A percentile compares a stretch with the other conserved stretches of the same genome.
phyloP scores from a whole-genome alignment of 495 filamentous ascomycete species.

The Aspergillus cavernicola region DNA sequence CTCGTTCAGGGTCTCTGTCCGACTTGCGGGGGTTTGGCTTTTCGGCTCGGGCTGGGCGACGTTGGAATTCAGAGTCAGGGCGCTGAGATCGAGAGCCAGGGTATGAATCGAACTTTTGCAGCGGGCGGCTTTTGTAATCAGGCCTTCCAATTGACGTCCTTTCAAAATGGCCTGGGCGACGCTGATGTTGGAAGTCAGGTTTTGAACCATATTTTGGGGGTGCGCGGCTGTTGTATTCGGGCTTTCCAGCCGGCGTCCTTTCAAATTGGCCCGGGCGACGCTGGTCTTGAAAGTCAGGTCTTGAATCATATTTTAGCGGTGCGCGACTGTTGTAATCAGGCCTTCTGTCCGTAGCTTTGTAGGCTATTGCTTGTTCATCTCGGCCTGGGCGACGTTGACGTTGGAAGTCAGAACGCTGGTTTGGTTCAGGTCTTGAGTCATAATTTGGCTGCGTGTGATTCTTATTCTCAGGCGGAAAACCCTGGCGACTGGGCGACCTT shows the following conservation, averaged over 20 bases:
- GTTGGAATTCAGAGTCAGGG: background rate
- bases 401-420: background rate
- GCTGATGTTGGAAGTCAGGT: background rate
- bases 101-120: background rate
- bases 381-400: background rate
- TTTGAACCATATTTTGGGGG: background rate
- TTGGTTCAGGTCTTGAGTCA: background rate
- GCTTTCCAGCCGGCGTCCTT: no score
- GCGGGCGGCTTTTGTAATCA: background rate
- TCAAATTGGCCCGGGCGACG: no score
- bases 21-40: conserved; percentile 21
- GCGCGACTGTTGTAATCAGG: conserved; percentile 21
- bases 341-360: conserved; percentile 24
- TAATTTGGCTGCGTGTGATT: background rate
- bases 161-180: background rate
- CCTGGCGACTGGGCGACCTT: background rate
- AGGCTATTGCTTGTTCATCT: conserved; percentile 10
- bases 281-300: no score
- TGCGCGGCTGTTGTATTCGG: background rate
- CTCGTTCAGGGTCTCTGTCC: conserved; percentile 32
- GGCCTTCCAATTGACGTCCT: no score
- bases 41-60: background rate
- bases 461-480: background rate
- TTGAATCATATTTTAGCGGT: no score
- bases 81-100: background rate